Evolutionary conservation across 768 basidiomycete species (phyloP).

Genomic region (Kwoniella dendrophila): DNA sequence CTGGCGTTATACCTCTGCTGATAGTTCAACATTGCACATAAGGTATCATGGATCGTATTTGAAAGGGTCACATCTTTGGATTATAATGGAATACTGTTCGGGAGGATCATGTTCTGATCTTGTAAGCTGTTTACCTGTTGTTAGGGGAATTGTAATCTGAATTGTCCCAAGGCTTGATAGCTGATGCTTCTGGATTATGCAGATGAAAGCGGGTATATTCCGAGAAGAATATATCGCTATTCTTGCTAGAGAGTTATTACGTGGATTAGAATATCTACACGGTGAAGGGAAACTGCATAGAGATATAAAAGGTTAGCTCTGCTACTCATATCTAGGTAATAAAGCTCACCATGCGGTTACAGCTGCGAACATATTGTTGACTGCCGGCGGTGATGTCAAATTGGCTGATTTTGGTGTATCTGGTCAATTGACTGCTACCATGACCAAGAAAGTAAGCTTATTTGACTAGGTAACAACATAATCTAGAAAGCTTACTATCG

Average conservation of each 20-base stretch:
- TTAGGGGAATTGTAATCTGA: too few species aligned
- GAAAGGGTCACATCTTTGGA: slow-evolving; percentile 96
- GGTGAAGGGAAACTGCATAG: slow-evolving; percentile 94
- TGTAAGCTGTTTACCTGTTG: slow-evolving; percentile 62
- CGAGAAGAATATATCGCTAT: slow-evolving; percentile 99
- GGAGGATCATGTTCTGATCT: slow-evolving; percentile 97
- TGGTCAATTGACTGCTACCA: slow-evolving; percentile 71
- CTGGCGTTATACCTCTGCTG: too few species aligned
- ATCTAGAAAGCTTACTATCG: slow-evolving; percentile 63
- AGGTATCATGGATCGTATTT: slow-evolving; percentile 95
- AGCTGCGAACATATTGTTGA: slow-evolving; percentile 41
- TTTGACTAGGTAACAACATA: background rate
- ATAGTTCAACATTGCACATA: too few species aligned
- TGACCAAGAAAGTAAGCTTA: slow-evolving; percentile 57
- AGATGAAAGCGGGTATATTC: slow-evolving; percentile 99
- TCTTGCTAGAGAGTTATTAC: slow-evolving; percentile 85
- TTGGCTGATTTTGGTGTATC: slow-evolving; percentile 98
- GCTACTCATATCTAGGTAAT: too few species aligned
- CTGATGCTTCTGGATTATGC: background rate
- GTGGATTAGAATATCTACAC: slow-evolving; percentile 93
- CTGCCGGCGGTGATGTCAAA: slow-evolving; percentile 65
- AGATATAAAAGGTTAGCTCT: slow-evolving; percentile 87
- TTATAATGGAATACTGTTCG: slow-evolving; percentile 96
- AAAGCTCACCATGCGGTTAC: background rate
- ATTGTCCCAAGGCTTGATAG: too few species aligned